Percentiles rank a stretch among this genome's conserved stretches.
Conservation (phyloP, 2,329 filamentous ascomycete genomes). For the Epichloe sp. region DNA sequence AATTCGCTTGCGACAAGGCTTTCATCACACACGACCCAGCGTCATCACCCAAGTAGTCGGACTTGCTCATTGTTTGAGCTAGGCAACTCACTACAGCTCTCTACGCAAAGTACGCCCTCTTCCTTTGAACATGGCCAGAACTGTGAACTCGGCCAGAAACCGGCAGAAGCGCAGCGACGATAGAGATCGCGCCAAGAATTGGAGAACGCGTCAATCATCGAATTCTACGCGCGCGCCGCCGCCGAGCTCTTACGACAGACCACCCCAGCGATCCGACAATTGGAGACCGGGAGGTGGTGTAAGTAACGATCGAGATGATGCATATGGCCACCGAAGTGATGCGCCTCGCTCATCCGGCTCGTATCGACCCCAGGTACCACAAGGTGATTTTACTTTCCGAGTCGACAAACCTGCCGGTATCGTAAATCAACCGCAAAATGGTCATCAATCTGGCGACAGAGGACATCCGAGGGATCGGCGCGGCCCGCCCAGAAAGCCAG, state of each 20-base stretch:
- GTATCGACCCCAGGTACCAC: slow-evolving; percentile 21
- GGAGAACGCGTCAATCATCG: slow-evolving; percentile 3
- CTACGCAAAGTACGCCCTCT: neutral
- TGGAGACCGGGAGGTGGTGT: slow-evolving; percentile 17
- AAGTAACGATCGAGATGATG: slow-evolving; percentile 12
- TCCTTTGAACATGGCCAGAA: neutral
- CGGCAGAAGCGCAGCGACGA: slow-evolving; percentile 6
- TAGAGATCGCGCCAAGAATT: slow-evolving; percentile 4
- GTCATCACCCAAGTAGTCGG: neutral
- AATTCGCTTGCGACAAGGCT: neutral
- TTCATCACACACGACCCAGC: neutral
- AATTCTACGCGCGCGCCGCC: slow-evolving; percentile 4
- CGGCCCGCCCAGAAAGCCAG: slow-evolving; percentile 15
- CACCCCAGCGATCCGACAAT: slow-evolving; percentile 14
- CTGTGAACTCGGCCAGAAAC: neutral
- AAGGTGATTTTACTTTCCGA: slow-evolving; percentile 43
- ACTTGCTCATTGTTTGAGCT: neutral
- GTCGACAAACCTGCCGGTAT: slow-evolving; percentile 38
- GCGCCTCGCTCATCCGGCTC: slow-evolving; percentile 14
- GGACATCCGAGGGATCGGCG: slow-evolving; percentile 14
- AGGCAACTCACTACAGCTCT: neutral
- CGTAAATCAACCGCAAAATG: slow-evolving; percentile 17
- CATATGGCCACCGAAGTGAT: slow-evolving; percentile 11
- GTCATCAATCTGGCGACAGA: slow-evolving; percentile 5
- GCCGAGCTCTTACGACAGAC: slow-evolving; percentile 7